phyloP scores from a whole-genome alignment of 2,329 filamentous ascomycete species.

The Fusarium musae region DNA sequence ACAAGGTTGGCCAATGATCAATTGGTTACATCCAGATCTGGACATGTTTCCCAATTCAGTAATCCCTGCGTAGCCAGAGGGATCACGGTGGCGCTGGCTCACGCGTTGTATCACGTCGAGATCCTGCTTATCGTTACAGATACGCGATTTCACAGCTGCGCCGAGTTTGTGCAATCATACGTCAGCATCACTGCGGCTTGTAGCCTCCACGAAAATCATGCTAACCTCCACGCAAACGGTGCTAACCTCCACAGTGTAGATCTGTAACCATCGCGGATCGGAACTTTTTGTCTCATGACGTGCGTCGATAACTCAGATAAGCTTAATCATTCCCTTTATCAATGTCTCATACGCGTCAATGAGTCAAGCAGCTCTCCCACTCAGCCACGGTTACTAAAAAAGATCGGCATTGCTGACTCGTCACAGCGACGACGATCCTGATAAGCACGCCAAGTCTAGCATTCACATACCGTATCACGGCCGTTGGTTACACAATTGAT shows the following conservation, averaged over 20 bases:
- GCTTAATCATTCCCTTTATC: constrained; percentile 28
- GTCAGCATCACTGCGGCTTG: not conserved
- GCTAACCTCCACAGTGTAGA: not conserved
- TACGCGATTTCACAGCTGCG: not conserved
- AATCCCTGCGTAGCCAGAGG: not conserved
- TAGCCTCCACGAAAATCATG: not conserved
- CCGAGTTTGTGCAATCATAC: not conserved
- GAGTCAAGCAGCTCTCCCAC: constrained; percentile 2
- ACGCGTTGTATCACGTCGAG: not conserved
- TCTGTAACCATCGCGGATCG: not conserved
- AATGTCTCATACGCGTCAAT: constrained; percentile 38
- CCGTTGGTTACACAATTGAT: constrained; percentile 32
- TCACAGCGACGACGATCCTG: constrained; percentile 24
- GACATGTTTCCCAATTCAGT: not conserved
- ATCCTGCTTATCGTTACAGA: not conserved
- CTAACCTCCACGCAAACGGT: not conserved
- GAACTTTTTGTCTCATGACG: not conserved
- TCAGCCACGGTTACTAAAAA: constrained; percentile 16
- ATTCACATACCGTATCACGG: not conserved
- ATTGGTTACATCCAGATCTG: not conserved
- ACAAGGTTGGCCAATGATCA: not conserved
- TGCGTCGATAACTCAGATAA: constrained; percentile 23
- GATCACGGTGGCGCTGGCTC: not conserved
- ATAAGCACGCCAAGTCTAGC: constrained; percentile 17
- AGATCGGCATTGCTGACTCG: constrained; percentile 30